Conservation (phyloP, 225 moss, liverwort and hornwort genomes). For the Pseudoscleropodium purum region DNA sequence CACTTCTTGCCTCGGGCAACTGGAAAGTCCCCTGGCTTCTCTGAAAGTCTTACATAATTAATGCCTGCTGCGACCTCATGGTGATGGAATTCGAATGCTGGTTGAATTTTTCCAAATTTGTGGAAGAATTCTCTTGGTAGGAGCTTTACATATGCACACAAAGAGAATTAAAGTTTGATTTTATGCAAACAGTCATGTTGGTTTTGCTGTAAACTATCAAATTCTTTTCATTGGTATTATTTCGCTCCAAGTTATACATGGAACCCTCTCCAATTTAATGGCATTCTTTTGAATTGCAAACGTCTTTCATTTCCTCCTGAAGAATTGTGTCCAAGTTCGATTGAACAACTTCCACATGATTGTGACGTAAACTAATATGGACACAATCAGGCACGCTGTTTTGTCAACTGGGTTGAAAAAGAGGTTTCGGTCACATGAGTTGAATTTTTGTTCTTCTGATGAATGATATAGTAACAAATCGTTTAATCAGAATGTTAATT, state of each 20-base stretch:
- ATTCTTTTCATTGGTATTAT: neutral
- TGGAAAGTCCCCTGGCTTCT: neutral
- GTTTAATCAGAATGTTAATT: neutral
- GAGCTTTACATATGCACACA: neutral
- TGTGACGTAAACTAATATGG: neutral
- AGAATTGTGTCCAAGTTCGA: neutral
- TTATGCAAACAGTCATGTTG: neutral
- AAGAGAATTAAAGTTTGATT: too few species aligned
- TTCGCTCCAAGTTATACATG: neutral
- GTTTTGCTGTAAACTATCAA: neutral
- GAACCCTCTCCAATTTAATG: neutral
- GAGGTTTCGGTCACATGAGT: neutral
- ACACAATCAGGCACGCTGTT: neutral
- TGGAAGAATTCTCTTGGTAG: neutral
- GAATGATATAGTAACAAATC: neutral
- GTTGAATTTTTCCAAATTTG: neutral
- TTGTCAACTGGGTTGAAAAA: neutral
- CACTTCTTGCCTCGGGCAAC: neutral
- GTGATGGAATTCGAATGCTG: neutral
- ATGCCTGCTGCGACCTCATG: neutral
- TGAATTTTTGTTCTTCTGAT: neutral
- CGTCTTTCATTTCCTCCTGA: neutral
- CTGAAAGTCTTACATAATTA: too few species aligned
- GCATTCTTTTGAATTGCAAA: neutral
- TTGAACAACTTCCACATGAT: neutral